Conservation (phyloP, 179 eudicot genomes). For the Vitellaria paradoxa region DNA sequence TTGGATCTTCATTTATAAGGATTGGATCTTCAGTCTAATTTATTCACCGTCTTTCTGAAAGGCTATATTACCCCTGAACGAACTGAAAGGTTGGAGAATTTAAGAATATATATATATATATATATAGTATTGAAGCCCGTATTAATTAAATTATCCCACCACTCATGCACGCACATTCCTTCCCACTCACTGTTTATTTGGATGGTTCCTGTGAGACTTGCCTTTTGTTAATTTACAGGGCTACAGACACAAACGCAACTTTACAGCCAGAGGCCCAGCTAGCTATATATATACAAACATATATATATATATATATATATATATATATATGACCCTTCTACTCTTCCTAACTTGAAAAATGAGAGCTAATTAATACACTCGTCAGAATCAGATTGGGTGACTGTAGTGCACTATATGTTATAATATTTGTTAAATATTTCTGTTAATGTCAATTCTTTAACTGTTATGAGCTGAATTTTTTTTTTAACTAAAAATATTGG, state of each 20-base stretch:
- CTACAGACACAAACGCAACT: constrained; percentile 9
- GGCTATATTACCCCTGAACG: constrained; percentile 13
- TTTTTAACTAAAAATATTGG: no score
- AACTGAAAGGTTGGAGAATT: constrained; percentile 20
- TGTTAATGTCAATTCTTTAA: no score
- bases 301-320: neutral
- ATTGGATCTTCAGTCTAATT: neutral
- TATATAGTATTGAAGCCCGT: no score
- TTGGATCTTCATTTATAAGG: constrained; percentile 11
- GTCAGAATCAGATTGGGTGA: no score
- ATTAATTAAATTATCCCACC: neutral
- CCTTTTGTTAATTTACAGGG: constrained; percentile 22
- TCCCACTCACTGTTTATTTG: constrained; percentile 22
- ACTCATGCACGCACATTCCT: constrained; percentile 1
- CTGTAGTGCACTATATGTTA: no score
- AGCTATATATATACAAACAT: neutral
- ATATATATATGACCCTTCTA: neutral
- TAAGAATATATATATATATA: neutral
- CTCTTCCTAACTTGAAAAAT: neutral
- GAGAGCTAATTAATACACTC: no score
- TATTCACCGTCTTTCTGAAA: constrained; percentile 6
- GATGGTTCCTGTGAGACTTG: constrained; percentile 22
- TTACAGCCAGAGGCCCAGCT: neutral
- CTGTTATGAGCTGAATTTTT: no score
- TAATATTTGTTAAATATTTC: no score